These are phyloP conservation scores for Borovskyia barvae DNA, from an alignment of 208 protist genomes.

Conservation along the genomic window DNA sequence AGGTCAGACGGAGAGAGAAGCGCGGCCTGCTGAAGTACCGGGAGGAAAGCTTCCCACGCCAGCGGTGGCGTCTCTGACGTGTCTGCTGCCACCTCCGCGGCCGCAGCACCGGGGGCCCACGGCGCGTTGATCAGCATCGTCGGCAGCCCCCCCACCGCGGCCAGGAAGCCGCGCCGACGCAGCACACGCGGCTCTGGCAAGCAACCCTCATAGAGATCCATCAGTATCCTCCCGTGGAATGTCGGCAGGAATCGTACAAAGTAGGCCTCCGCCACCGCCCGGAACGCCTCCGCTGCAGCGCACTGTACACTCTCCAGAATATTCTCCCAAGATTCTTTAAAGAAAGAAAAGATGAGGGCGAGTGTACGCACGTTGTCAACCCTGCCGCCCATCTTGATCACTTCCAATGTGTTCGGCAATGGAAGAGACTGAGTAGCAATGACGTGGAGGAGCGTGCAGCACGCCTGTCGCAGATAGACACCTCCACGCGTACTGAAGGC, in stretches of 20 bases:
- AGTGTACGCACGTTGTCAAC: constrained; percentile 56
- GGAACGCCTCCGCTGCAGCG: constrained; percentile 62
- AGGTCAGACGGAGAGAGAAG: constrained; percentile 26
- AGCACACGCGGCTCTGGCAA: constrained; percentile 36
- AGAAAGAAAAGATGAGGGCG: constrained; percentile 70
- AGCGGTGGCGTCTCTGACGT: neutral
- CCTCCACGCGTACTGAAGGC: constrained; percentile 94
- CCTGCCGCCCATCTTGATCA: constrained; percentile 51
- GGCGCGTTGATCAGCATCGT: constrained; percentile 37
- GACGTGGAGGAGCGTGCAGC: constrained; percentile 84
- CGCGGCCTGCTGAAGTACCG: constrained; percentile 15
- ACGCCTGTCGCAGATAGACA: constrained; percentile 90
- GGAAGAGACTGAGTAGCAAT: constrained; percentile 56
- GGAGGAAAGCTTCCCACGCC: constrained; percentile 11
- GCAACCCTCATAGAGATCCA: constrained; percentile 51
- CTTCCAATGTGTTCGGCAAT: constrained; percentile 62
- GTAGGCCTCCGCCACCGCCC: constrained; percentile 57
- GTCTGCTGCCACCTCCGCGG: constrained; percentile 2
- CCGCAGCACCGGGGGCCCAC: constrained; percentile 6
- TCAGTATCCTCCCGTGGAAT: constrained; percentile 78
- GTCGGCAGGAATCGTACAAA: constrained; percentile 52
- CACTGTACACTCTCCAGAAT: constrained; percentile 85
- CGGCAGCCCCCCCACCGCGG: constrained; percentile 82
- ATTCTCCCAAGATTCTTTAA: constrained; percentile 89
- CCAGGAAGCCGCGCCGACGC: constrained; percentile 80